phyloP scores from a whole-genome alignment of 129 eudicot species.

The Escallonia herrerae region DNA sequence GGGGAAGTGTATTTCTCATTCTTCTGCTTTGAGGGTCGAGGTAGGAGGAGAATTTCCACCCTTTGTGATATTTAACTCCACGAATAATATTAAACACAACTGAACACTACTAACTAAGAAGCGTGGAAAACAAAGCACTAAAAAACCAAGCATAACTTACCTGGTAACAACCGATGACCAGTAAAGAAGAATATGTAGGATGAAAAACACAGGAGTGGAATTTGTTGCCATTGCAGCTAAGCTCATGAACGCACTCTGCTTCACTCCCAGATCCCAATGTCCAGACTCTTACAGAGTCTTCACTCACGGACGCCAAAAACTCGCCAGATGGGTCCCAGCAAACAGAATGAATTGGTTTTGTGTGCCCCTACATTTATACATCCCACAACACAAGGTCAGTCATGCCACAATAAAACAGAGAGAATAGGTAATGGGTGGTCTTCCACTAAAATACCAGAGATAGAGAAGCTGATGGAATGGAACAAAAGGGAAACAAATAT shows the following conservation, averaged over 20 bases:
- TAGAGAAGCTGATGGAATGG: no score
- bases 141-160: constrained; percentile 23
- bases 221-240: constrained; percentile 85
- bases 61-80: no score
- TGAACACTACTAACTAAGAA: no score
- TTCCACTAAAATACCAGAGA: no score
- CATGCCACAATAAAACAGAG: background rate
- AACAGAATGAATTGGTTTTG: constrained; percentile 70
- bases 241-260: constrained; percentile 84
- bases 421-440: background rate
- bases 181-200: constrained; percentile 70
- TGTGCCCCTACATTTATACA: constrained; percentile 35
- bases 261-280: constrained; percentile 67
- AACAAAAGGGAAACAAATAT: no score
- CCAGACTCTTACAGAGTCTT: constrained; percentile 94
- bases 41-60: no score
- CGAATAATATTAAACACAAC: no score
- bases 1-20: no score
- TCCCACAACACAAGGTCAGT: no score
- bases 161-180: constrained; percentile 95
- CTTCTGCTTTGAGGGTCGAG: no score
- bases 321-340: constrained; percentile 98
- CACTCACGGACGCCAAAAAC: constrained; percentile 87
- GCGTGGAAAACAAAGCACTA: background rate
- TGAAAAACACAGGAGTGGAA: constrained; percentile 95